A percentile compares a stretch with the other conserved stretches of the same genome.
Conservation (phyloP, 208 protist genomes). For the Crithidia fasciculata region DNA sequence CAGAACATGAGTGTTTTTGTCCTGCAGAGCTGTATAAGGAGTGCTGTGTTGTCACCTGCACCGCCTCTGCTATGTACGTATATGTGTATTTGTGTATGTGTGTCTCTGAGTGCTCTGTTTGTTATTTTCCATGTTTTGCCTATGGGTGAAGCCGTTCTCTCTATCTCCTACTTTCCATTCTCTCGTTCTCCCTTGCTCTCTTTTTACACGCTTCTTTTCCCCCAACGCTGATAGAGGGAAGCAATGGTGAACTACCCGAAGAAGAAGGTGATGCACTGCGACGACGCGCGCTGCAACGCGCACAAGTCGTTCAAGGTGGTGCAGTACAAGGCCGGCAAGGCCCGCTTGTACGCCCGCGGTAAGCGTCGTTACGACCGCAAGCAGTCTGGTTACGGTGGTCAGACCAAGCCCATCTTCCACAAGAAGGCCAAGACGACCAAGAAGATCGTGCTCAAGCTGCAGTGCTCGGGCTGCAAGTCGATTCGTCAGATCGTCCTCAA, state of each 20-base stretch:
- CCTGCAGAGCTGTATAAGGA: too few species aligned
- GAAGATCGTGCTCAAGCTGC: conserved; percentile 99
- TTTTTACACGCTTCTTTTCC: background rate
- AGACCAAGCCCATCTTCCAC: conserved; percentile 99
- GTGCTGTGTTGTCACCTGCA: too few species aligned
- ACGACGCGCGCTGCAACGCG: conserved; percentile 90
- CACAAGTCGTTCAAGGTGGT: conserved; percentile 99
- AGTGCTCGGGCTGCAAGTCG: conserved; percentile 97
- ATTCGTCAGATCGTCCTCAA: conserved; percentile 96
- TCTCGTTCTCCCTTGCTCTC: background rate
- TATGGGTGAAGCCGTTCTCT: background rate
- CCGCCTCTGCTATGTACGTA: too few species aligned
- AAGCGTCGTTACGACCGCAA: conserved; percentile 99
- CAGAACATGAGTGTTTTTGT: too few species aligned
- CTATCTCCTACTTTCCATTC: background rate
- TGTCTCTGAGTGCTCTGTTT: too few species aligned
- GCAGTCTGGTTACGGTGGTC: conserved; percentile 99
- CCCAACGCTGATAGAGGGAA: background rate
- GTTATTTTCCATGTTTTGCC: too few species aligned
- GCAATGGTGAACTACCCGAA: conserved; percentile 94
- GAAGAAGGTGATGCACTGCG: conserved; percentile 94
- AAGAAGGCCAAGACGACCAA: conserved; percentile 99
- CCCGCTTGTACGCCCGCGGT: conserved; percentile 97
- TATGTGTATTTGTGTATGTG: too few species aligned
- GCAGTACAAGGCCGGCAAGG: conserved; percentile 99